Base-by-base conservation (phyloP, 331 rosid genomes). In the Telfairia occidentalis region DNA sequence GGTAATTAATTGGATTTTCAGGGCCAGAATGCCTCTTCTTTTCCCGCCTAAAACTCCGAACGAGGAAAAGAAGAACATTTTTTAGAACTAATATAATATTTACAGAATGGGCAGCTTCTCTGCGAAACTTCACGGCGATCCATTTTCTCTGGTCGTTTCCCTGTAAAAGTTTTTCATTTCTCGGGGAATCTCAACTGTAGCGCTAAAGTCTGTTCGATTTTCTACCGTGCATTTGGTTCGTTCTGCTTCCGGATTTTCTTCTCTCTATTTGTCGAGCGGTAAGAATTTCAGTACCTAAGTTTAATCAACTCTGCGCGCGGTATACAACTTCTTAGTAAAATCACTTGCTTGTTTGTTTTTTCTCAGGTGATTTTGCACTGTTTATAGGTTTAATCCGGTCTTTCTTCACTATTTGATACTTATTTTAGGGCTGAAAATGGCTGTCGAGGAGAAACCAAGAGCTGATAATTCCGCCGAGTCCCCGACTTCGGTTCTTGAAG, bases 401-500 rank as follows among this genome's bases (percentile, higher is more conserved):
- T 46, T 28, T 70, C 5, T 23, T 45, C 16, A 28, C 53, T 46
- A 19, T 70, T 70, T 24, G 38, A 3, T 18, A 7, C 75, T 46
- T 13, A 28, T 79, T 71, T 53, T 82, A 85, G 94, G 86, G 79
- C 83, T 87, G 72, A 52, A 66, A 82, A 95, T 92, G 96, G 89
- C 6, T 52, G 69, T 78, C n/a, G 84, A 57, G 42, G 73, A 78
- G 65, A 72, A 79, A 58, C 45, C 43, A 76, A 83, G 77, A 78
- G 80, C 54, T 49, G 90, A 83, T 0, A 87, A 78, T 52, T 48
- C 86, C 65, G 79, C 83, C 0, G 97, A 88, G 24, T 92, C 99
- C 7, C 97, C 97, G 24, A 89, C 96, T 32, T 92, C 97, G 54
- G 96, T 92, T 18, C 93, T 90, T 7, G 90, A 86, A 78, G 92